Evolutionary conservation across 1,139 yeast species (phyloP).

Genomic region (Sugiyamaella japonica): DNA sequence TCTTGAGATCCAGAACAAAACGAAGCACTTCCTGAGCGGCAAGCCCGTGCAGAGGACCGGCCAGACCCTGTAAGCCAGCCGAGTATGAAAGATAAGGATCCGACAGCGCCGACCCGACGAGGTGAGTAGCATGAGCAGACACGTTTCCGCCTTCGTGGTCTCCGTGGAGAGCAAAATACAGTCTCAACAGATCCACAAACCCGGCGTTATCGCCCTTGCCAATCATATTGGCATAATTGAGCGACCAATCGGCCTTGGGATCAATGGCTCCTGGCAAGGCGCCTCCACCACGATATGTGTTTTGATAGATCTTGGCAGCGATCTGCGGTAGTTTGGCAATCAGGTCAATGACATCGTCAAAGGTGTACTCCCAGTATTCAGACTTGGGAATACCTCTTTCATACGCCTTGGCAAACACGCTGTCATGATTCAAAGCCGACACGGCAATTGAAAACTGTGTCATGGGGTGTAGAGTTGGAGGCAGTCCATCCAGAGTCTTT

Average conservation of each 20-base stretch:
- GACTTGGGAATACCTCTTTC: constrained; percentile 84
- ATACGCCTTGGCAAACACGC: constrained; percentile 87
- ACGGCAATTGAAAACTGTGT: constrained; percentile 94
- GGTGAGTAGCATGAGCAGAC: constrained; percentile 95
- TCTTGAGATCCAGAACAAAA: constrained; percentile 83
- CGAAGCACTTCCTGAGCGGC: constrained; percentile 98
- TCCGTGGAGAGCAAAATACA: constrained; percentile 91
- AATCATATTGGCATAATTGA: constrained; percentile 79
- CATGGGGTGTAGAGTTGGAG: constrained; percentile 92
- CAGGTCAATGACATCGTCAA: constrained; percentile 84
- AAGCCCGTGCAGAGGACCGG: constrained; percentile 98
- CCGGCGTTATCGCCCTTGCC: constrained; percentile 80
- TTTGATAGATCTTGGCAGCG: constrained; percentile 93
- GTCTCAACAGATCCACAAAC: constrained; percentile 87
- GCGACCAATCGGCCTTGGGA: constrained; percentile 82
- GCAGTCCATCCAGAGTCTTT: constrained; percentile 79
- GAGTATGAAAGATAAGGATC: constrained; percentile 91
- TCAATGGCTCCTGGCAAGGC: constrained; percentile 68
- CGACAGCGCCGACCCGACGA: constrained; percentile 93
- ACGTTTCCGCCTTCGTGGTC: constrained; percentile 99
- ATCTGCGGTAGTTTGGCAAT: constrained; percentile 90
- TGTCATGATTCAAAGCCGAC: constrained; percentile 86
- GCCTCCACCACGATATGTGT: constrained; percentile 79
- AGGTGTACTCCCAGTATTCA: constrained; percentile 90
- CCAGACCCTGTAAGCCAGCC: constrained; percentile 95